These are phyloP conservation scores for Fraxinus excelsior DNA, from an alignment of 257 asterid species.

Conservation along the genomic window DNA sequence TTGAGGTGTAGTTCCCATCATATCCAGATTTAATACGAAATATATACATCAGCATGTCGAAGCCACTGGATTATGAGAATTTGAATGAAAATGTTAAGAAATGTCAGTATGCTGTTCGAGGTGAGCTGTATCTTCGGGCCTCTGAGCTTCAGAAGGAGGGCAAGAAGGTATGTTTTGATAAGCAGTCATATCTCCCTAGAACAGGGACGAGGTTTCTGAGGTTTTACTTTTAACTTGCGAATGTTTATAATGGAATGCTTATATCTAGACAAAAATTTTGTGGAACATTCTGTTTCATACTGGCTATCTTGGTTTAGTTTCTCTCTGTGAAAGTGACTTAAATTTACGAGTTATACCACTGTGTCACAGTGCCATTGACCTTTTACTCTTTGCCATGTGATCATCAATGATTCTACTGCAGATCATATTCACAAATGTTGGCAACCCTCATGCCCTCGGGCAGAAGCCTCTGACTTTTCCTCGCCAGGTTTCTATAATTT, in stretches of 20 bases:
- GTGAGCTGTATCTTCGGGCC: constrained; percentile 99
- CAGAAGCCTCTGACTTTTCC: constrained; percentile 95
- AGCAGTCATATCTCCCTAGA: not conserved
- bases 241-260: not conserved
- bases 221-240: not conserved
- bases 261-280: not conserved
- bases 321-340: constrained; percentile 8
- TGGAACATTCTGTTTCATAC: not conserved
- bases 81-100: constrained; percentile 94
- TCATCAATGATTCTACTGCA: constrained; percentile 30
- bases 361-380: not conserved
- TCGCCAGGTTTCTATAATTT: constrained; percentile 67
- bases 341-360: not conserved
- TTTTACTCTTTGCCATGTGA: not conserved
- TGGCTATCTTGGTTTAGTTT: not conserved
- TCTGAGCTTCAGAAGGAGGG: constrained; percentile 99
- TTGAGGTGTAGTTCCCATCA: not conserved
- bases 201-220: not conserved
- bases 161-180: constrained; percentile 63
- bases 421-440: constrained; percentile 93
- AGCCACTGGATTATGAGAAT: constrained; percentile 82
- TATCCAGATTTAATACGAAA: constrained; percentile 17
- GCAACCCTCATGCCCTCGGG: constrained; percentile 96
- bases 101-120: constrained; percentile 98
- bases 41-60: constrained; percentile 47